phyloP scores from a whole-genome alignment of 305 asterid species.

The Fraxinus angustifolia region DNA sequence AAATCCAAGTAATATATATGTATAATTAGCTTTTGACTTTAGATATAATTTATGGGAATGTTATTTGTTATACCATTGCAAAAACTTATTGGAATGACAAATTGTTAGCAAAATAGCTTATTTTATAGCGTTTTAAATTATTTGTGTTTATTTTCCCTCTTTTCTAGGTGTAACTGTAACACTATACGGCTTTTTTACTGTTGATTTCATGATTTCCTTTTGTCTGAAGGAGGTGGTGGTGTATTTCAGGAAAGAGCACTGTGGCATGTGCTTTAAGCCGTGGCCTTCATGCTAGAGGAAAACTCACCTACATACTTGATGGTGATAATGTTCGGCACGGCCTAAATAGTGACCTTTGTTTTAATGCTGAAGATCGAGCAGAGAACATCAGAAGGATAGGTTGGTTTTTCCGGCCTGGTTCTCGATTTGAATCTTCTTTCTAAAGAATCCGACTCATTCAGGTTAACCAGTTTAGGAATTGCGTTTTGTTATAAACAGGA shows the following conservation, averaged over 20 bases:
- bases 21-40: background rate
- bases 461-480: background rate
- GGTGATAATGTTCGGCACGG: slow-evolving; percentile 99
- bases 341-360: slow-evolving; percentile 77
- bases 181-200: background rate
- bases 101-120: background rate
- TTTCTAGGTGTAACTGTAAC: background rate
- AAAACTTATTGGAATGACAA: background rate
- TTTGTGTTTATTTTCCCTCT: background rate
- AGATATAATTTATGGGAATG: background rate
- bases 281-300: slow-evolving; percentile 83
- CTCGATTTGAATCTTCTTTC: background rate
- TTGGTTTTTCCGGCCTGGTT: slow-evolving; percentile 32
- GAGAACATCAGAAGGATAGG: slow-evolving; percentile 95
- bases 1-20: background rate
- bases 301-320: slow-evolving; percentile 82
- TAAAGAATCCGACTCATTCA: background rate
- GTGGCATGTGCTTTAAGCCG: slow-evolving; percentile 85
- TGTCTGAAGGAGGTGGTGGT: background rate
- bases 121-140: background rate
- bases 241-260: slow-evolving; percentile 86
- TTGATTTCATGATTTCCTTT: slow-evolving; percentile 18
- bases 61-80: background rate
- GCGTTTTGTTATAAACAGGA: slow-evolving; percentile 38
- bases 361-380: slow-evolving; percentile 86